These are phyloP conservation scores for Scleroderma citrinum DNA, from an alignment of 768 basidiomycete genomes.

Conservation along the genomic window DNA sequence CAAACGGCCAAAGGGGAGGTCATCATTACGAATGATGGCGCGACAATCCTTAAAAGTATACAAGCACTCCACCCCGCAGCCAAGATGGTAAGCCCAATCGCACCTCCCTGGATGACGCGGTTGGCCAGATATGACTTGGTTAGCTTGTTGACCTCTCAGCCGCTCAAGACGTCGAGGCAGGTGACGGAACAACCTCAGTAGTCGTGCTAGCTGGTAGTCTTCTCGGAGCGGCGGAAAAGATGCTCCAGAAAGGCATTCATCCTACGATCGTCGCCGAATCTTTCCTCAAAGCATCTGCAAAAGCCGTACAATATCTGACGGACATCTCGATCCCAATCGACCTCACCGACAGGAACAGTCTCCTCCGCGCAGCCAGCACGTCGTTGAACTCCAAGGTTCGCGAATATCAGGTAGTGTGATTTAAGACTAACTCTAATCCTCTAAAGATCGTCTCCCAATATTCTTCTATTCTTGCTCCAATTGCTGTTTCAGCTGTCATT, in stretches of 20 bases:
- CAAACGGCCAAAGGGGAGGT: constrained; percentile 96
- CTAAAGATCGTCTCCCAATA: constrained; percentile 96
- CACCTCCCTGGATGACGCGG: neutral
- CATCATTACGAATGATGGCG: constrained; percentile 97
- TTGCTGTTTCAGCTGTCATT: constrained; percentile 94
- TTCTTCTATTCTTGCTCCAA: constrained; percentile 95
- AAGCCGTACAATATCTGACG: constrained; percentile 89
- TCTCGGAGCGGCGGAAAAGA: constrained; percentile 92
- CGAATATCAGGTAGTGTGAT: neutral
- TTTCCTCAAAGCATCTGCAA: constrained; percentile 86
- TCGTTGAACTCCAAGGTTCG: constrained; percentile 91
- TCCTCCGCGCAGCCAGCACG: constrained; percentile 91
- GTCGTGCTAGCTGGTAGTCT: constrained; percentile 94
- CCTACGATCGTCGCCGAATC: constrained; percentile 96
- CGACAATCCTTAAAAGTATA: constrained; percentile 92
- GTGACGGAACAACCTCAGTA: constrained; percentile 96
- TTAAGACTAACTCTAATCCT: neutral
- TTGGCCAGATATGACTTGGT: constrained; percentile 4
- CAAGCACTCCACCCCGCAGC: constrained; percentile 97
- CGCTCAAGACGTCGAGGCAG: constrained; percentile 97
- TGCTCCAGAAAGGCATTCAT: constrained; percentile 95
- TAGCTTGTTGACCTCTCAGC: constrained; percentile 96
- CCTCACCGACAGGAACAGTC: constrained; percentile 75
- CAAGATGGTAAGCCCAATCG: constrained; percentile 65
- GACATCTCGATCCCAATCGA: constrained; percentile 92